Evolutionary conservation across 139 green algal species (phyloP).

Genomic region (Asterochloris sp.): DNA sequence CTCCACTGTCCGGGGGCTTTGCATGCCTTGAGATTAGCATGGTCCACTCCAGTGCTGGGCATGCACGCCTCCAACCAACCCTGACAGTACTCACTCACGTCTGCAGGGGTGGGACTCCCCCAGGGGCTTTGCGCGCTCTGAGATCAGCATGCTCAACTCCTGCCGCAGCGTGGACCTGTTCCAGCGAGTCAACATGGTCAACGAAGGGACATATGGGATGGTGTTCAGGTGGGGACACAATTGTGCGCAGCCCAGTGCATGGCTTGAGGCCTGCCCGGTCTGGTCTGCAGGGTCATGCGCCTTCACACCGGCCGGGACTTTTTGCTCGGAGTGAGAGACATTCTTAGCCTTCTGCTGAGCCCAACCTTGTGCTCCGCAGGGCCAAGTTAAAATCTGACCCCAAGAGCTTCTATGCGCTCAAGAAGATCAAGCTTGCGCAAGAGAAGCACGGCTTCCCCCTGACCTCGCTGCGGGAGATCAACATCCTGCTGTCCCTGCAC

Average conservation of each 20-base stretch:
- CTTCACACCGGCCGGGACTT: no score
- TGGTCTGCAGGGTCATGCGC: background rate
- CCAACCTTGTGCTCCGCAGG: conserved; percentile 17
- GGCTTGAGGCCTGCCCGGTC: background rate
- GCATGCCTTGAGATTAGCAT: no score
- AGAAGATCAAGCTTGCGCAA: conserved; percentile 92
- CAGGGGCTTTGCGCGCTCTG: background rate
- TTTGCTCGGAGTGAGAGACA: no score
- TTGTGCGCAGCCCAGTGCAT: background rate
- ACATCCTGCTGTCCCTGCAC: conserved; percentile 90
- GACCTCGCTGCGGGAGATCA: conserved; percentile 94
- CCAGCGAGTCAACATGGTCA: conserved; percentile 78
- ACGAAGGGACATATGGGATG: conserved; percentile 89
- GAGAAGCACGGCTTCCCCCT: conserved; percentile 94
- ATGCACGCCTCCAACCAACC: no score
- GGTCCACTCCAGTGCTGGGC: no score
- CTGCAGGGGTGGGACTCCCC: no score
- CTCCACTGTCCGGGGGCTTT: no score
- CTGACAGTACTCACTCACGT: no score
- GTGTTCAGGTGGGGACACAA: conserved; percentile 60
- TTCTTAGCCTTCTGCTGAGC: no score
- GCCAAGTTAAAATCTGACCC: conserved; percentile 66
- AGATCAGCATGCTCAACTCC: conserved; percentile 52
- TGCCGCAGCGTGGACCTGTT: conserved; percentile 86
- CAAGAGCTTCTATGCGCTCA: conserved; percentile 81